A percentile compares a stretch with the other conserved stretches of the same genome.
Evolutionary conservation across 768 basidiomycete species (phyloP).

Genomic region (Steccherinum ochraceum): DNA sequence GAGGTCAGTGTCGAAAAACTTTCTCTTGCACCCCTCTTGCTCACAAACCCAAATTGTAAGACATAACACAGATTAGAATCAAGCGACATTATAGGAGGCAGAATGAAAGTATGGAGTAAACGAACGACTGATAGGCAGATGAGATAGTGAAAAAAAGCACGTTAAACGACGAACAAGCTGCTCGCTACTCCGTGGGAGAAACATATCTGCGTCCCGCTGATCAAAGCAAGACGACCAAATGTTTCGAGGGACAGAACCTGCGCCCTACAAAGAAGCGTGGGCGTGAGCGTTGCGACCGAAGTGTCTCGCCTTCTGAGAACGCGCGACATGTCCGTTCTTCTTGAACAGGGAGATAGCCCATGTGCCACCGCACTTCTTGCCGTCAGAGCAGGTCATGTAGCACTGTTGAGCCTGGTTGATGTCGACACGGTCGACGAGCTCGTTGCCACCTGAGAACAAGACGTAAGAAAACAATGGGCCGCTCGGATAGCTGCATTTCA

Average conservation of each 20-base stretch:
- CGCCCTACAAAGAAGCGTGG: background rate
- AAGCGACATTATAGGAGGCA: no score
- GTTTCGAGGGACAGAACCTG: background rate
- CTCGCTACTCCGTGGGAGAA: background rate
- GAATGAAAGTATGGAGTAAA: background rate
- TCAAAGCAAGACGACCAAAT: background rate
- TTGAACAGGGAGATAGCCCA: conserved; percentile 15
- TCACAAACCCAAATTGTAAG: no score
- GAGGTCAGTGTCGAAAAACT: no score
- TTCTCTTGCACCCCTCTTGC: no score
- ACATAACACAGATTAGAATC: no score
- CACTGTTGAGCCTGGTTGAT: conserved; percentile 13
- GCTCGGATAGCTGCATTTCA: no score
- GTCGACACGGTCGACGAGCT: conserved; percentile 10
- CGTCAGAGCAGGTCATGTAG: conserved; percentile 14
- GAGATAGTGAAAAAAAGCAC: no score
- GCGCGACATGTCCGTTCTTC: conserved; percentile 1
- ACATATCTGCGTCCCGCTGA: background rate
- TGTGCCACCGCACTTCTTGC: conserved; percentile 13
- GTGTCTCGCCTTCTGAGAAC: conserved; percentile 8
- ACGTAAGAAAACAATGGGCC: no score
- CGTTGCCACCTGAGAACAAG: background rate
- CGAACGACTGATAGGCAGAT: background rate
- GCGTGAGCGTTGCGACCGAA: conserved; percentile 9
- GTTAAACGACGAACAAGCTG: background rate